Evolutionary conservation across 805 yeast genomes (phyloP), one percentile per base, ranked within the genome.

Genomic region (Teunomyces lycoperdinae): DNA sequence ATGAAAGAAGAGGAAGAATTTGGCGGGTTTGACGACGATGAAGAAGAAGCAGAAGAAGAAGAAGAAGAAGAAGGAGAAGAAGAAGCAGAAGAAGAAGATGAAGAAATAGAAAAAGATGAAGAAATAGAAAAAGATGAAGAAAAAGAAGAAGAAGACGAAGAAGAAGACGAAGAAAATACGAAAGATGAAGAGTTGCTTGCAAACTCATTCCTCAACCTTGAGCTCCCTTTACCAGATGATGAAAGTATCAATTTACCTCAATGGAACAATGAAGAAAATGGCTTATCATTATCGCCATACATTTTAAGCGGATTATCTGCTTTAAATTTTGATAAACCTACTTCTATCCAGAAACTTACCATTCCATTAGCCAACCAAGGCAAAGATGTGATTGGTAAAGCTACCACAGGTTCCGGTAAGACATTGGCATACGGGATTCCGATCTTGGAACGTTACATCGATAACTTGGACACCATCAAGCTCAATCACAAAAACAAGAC

Each of bases 381-480:
- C 5, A 76, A 74, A 31, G 98, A 94, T 67, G 80, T 94, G 3
- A 83, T 94, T 54, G 99, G 99, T 47, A 94, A 92, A 62, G 99
- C 99, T 11, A 85, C 94, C 9, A 94, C 99, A 1, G 99, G 99
- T 64, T 88, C 96, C 1, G 99, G 99, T 76, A 94, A 94, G 63
- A 94, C 99, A 0, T 72, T 91, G 49, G 99, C 99, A 0, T 94
- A 89, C 64, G 97, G 97, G 41, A 80, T 94, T 26, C 97, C 99
- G 8, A 84, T 95, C 27, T 65, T 94, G 50, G 96, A 92, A 60
- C 79, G 76, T 50, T 78, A 80, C 49, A 56, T 82, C 14, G 48
- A 56, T 11, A 63, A 65, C 8, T 44, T 58, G 29, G 51, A 50
- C 4, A 43, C 46, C 24, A 50, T 57, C 33, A 52, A 57, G 44